Conservation (phyloP, 2,329 filamentous ascomycete species). For the Trichoderma sp. region DNA sequence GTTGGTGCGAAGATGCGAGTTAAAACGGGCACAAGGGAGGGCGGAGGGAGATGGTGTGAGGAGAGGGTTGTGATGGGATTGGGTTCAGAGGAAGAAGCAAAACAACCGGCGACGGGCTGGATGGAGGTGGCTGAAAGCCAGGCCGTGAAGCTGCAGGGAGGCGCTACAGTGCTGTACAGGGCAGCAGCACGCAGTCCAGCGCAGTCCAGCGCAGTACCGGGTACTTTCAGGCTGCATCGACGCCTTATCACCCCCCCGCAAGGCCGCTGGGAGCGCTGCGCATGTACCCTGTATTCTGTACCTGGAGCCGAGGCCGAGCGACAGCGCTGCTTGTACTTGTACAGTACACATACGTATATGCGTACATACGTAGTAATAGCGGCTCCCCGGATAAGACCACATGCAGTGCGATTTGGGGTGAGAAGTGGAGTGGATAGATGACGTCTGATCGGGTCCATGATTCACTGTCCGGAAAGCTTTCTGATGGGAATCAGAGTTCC, state of each 20-base stretch:
- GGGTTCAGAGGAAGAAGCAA: conserved; percentile 16
- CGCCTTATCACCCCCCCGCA: neutral
- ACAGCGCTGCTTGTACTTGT: neutral
- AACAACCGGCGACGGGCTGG: conserved; percentile 1
- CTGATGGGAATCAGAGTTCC: neutral
- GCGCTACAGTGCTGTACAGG: no score
- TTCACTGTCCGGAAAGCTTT: neutral
- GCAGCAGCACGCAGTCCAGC: neutral
- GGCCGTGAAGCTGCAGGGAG: neutral
- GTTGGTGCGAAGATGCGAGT: neutral
- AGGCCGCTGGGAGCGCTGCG: neutral
- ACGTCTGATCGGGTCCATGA: neutral
- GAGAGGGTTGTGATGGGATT: conserved; percentile 15
- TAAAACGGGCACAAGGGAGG: neutral
- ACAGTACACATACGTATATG: no score
- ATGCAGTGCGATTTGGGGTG: no score
- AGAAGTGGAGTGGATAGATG: conserved; percentile 4
- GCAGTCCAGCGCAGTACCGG: neutral
- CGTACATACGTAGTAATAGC: no score
- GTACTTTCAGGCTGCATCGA: neutral
- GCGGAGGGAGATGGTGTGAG: conserved; percentile 10
- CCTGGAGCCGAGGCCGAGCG: neutral
- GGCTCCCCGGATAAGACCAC: conserved; percentile 1
- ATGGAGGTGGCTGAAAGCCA: conserved; percentile 9
- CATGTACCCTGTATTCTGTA: neutral